Evolutionary conservation across 768 basidiomycete genomes (phyloP).

Genomic region (Flagelloscypha sp.): DNA sequence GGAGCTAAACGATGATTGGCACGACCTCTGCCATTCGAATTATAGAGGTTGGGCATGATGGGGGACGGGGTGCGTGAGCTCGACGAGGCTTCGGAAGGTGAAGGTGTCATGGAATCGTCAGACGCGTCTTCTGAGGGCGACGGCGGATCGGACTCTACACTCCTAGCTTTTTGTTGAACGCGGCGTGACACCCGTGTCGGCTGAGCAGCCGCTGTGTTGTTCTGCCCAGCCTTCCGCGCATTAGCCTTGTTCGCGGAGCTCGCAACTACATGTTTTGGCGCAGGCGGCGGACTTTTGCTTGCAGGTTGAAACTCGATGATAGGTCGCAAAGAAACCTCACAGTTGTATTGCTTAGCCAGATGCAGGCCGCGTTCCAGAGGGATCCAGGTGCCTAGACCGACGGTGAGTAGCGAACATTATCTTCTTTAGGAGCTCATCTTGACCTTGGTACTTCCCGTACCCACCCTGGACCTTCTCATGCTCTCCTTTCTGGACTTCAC

Average conservation of each 20-base stretch:
- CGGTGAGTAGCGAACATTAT: not conserved
- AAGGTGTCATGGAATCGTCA: constrained; percentile 85
- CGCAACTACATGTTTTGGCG: constrained; percentile 91
- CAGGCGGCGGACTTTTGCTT: constrained; percentile 85
- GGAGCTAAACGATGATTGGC: constrained; percentile 39
- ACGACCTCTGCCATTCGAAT: constrained; percentile 23
- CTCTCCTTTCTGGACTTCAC: constrained; percentile 97
- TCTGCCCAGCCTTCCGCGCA: constrained; percentile 34
- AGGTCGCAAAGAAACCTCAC: constrained; percentile 77
- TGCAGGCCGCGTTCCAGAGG: constrained; percentile 84
- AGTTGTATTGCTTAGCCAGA: constrained; percentile 89
- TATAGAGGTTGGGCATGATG: constrained; percentile 39
- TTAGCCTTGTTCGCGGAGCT: constrained; percentile 43
- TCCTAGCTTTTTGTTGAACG: constrained; percentile 49
- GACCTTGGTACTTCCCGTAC: constrained; percentile 99
- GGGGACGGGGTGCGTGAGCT: constrained; percentile 94
- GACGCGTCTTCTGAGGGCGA: constrained; percentile 70
- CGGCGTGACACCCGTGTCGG: constrained; percentile 37
- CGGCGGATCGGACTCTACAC: constrained; percentile 57
- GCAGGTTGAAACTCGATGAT: constrained; percentile 92
- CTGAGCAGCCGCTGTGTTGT: constrained; percentile 26
- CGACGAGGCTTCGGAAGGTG: constrained; percentile 76
- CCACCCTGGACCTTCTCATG: constrained; percentile 99
- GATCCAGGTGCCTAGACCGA: constrained; percentile 86
- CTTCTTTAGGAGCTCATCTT: too few relatives aligned